Conservation (phyloP, 2,329 filamentous ascomycete genomes). For the Aureobasidium sp. region DNA sequence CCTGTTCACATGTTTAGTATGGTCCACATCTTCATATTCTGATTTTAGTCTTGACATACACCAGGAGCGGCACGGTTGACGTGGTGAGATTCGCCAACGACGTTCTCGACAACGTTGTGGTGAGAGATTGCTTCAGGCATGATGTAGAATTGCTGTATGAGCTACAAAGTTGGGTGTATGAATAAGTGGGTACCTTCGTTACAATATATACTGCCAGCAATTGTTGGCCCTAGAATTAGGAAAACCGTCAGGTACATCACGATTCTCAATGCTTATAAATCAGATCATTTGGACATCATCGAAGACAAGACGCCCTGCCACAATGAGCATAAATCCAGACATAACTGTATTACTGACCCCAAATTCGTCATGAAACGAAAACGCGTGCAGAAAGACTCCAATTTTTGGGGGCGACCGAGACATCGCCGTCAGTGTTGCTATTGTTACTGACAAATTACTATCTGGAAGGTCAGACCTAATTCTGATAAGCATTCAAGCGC, state of each 20-base stretch:
- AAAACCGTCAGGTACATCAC: neutral
- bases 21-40: neutral
- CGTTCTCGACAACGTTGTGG: slow-evolving; percentile 24
- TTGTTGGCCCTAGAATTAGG: neutral
- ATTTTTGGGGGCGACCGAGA: neutral
- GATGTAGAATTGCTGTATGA: neutral
- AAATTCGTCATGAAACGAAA: neutral
- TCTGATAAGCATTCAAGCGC: no score
- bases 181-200: neutral
- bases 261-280: slow-evolving; percentile 9
- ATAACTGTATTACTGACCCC: neutral
- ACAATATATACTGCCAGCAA: neutral
- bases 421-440: neutral
- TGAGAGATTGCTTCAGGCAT: slow-evolving; percentile 21
- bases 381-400: neutral
- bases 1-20: slow-evolving; percentile 20
- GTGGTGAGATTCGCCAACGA: slow-evolving; percentile 27
- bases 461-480: no score
- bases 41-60: slow-evolving; percentile 23
- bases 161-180: neutral
- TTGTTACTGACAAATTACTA: no score
- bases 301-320: neutral
- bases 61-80: slow-evolving; percentile 38
- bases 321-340: neutral
- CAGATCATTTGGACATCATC: neutral